Evolutionary conservation across 1,139 yeast genomes (phyloP).

Genomic region (Hyphopichia wangnamkhiaoensis): DNA sequence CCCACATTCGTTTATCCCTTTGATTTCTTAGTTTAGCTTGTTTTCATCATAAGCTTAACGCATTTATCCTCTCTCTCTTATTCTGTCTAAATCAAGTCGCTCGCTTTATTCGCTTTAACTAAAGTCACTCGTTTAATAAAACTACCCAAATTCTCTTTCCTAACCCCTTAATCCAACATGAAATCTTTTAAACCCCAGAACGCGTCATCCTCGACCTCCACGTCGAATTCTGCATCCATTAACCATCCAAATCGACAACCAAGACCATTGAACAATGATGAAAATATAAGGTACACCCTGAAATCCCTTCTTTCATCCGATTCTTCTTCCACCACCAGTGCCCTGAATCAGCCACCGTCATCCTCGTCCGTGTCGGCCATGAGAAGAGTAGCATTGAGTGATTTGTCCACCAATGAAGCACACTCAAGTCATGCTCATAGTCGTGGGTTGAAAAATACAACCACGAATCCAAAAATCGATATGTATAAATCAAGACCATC

Average conservation of each 20-base stretch:
- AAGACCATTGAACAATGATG: conserved; percentile 2
- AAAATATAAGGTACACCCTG: conserved; percentile 2
- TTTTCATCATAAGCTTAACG: too few relatives aligned
- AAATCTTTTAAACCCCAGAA: too few relatives aligned
- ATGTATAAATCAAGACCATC: too few relatives aligned
- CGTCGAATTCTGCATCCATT: too few relatives aligned
- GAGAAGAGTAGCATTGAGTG: conserved; percentile 4
- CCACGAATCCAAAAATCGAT: background rate
- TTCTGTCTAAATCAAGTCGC: background rate
- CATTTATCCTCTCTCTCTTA: too few relatives aligned
- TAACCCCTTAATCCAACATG: too few relatives aligned
- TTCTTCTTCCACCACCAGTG: background rate
- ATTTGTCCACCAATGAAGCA: conserved; percentile 3
- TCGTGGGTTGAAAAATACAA: too few relatives aligned
- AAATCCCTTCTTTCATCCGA: background rate
- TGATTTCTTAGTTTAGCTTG: background rate
- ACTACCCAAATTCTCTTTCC: too few relatives aligned
- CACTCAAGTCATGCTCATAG: background rate
- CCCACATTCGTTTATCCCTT: conserved; percentile 1
- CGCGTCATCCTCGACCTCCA: too few relatives aligned
- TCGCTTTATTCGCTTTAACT: background rate
- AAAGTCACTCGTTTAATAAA: background rate
- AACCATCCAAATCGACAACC: background rate
- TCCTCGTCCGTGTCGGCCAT: too few relatives aligned
- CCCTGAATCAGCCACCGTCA: conserved; percentile 1